Base-by-base conservation (phyloP, 805 yeast genomes). In the Metschnikowia rubicola region DNA sequence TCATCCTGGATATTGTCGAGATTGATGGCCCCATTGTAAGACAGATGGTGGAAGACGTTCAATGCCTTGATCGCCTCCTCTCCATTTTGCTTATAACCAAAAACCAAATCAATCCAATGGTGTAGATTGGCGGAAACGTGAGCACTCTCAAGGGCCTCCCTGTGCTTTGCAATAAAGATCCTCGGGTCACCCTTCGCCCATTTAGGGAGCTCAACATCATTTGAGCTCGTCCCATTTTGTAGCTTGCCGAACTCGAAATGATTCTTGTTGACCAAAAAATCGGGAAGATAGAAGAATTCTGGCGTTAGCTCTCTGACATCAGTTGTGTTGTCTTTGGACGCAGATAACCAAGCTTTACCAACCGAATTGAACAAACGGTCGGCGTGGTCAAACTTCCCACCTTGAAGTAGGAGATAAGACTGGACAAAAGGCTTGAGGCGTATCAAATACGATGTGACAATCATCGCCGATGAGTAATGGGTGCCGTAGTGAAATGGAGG, bases 401-500 rank as follows among this genome's bases (percentile, higher is more conserved):
- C 96, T 69, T 89, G 97, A 8, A 90, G 66, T 15, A 87, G 60
- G 36, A 88, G 64, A 58, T 86, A 88, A 0, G 95, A 84, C 44
- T 86, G 87, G 2, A 86, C 92, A 64, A 81, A 87, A 0, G 97
- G 97, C 52, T 83, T 78, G 26, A 89, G 56, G 41, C 97, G 71
- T 34, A 89, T 87, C 53, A 89, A 63, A 56, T 78, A 89, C 0
- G 94, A 85, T 0, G 95, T 77, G 2, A 88, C 96, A 59, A 89
- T 88, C 97, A 89, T 90, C 0, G 96, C 95, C 0, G 96, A 87
- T 0, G 96, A 88, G 61, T 89, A 89, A 63, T 89, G 97, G 0
- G 97, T 90, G 2, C 97, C 97, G 59, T 89, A 89, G 62, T 89
- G 96, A 64, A 89, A 89, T 0, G 96, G 87, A 0, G 90, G 89